These are phyloP conservation scores for Penicillium brevicompactum DNA, from an alignment of 2,329 filamentous ascomycete species.

Conservation along the genomic window DNA sequence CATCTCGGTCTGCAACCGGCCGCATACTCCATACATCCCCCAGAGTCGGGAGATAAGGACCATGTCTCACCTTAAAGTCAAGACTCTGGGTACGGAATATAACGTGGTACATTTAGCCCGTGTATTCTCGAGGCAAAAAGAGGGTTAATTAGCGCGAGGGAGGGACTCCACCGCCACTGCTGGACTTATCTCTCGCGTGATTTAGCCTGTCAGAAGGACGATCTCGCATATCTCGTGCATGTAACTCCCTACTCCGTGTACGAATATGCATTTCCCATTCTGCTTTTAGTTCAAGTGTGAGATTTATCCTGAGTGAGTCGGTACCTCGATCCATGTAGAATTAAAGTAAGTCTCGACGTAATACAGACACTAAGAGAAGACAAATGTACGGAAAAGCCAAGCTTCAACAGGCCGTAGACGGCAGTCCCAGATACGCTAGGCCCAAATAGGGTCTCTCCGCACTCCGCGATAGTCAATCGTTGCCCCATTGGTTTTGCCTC, in stretches of 20 bases:
- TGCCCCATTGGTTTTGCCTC: constrained; percentile 12
- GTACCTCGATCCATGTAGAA: too few species aligned
- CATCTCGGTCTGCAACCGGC: too few species aligned
- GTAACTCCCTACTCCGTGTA: too few species aligned
- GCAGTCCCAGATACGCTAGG: constrained; percentile 14
- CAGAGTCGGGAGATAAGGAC: neutral
- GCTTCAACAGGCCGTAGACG: constrained; percentile 10
- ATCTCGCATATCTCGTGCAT: constrained; percentile 1
- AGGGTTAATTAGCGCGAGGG: neutral
- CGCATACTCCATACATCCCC: neutral
- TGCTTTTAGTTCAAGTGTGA: too few species aligned
- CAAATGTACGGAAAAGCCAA: constrained; percentile 7
- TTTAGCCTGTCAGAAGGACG: constrained; percentile 18
- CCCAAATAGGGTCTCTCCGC: constrained; percentile 21
- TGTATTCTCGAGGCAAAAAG: neutral
- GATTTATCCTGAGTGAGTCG: too few species aligned
- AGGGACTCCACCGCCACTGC: constrained; percentile 7
- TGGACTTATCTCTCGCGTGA: constrained; percentile 15
- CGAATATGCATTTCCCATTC: too few species aligned
- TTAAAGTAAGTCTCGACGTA: too few species aligned
- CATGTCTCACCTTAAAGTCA: neutral
- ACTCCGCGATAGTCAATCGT: constrained; percentile 20
- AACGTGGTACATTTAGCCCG: too few species aligned
- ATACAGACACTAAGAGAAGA: neutral
- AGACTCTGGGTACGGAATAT: neutral